A percentile compares a stretch with the other conserved stretches of the same genome.
phyloP scores from a whole-genome alignment of 2,329 filamentous ascomycete species.

The Fusarium sororula region DNA sequence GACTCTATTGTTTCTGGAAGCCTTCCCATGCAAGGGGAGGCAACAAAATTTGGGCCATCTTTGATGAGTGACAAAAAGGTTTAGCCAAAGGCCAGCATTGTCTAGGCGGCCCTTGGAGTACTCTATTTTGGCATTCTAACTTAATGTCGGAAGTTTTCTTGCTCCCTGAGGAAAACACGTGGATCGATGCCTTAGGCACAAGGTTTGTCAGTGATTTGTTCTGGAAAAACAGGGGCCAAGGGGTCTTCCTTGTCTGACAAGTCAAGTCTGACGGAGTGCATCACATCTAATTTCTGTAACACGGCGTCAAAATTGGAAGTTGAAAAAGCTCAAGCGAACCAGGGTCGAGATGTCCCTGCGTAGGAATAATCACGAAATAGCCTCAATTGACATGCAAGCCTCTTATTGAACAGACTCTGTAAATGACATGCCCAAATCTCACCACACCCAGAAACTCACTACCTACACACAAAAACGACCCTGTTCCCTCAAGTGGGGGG shows the following conservation, averaged over 20 bases:
- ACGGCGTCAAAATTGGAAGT: neutral
- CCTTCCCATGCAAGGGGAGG: conserved; percentile 17
- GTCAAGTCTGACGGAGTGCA: conserved; percentile 14
- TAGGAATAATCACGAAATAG: neutral
- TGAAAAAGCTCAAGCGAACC: neutral
- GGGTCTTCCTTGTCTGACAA: conserved; percentile 12
- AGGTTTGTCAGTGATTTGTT: conserved; percentile 14
- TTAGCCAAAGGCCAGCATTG: rapidly evolving
- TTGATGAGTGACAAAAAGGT: neutral
- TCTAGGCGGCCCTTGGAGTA: rapidly evolving
- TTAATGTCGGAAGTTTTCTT: too few species aligned
- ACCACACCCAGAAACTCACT: conserved; percentile 2
- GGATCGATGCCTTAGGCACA: conserved; percentile 22
- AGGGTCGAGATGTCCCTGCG: neutral
- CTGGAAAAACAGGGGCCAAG: conserved; percentile 31
- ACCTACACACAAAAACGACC: conserved; percentile 15
- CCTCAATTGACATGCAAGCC: conserved; percentile 7
- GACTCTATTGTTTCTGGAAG: conserved; percentile 35
- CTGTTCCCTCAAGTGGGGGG: conserved; percentile 29
- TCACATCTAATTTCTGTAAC: conserved; percentile 19
- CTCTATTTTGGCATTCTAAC: neutral
- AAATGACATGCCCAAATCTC: conserved; percentile 7
- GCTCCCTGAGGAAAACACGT: neutral
- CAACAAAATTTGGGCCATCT: neutral
- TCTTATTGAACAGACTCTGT: conserved; percentile 24